Evolutionary conservation across 768 basidiomycete genomes (phyloP).

Genomic region (Psilocybe sp.): DNA sequence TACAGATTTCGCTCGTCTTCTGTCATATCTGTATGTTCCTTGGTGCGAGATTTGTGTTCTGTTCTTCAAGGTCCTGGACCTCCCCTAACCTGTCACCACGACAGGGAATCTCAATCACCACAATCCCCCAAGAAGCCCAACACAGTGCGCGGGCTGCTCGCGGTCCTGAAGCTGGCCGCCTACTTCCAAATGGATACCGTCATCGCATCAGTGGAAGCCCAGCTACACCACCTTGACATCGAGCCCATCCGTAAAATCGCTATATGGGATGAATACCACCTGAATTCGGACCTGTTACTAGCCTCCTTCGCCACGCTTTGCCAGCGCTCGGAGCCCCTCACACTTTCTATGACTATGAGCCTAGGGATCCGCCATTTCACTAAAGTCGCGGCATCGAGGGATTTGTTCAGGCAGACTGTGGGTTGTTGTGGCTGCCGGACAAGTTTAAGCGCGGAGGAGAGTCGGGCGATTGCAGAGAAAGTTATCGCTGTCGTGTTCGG

Average conservation of each 20-base stretch:
- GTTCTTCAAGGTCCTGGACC: neutral
- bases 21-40: constrained; percentile 50
- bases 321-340: constrained; percentile 29
- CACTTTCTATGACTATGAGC: constrained; percentile 29
- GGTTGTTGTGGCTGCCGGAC: constrained; percentile 23
- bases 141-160: constrained; percentile 27
- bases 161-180: constrained; percentile 33
- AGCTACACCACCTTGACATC: constrained; percentile 24
- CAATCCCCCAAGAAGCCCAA: constrained; percentile 15
- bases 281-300: constrained; percentile 25
- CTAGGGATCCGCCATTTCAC: constrained; percentile 31
- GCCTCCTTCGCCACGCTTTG: constrained; percentile 27
- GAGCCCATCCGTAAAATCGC: constrained; percentile 32
- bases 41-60: constrained; percentile 30
- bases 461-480: constrained; percentile 19
- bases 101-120: constrained; percentile 3
- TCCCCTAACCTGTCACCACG: neutral
- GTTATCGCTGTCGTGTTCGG: constrained; percentile 16
- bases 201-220: constrained; percentile 23
- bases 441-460: constrained; percentile 20
- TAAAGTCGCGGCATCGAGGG: constrained; percentile 28
- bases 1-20: constrained; percentile 48
- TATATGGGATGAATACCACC: constrained; percentile 33
- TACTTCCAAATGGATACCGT: constrained; percentile 29
- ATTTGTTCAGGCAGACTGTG: constrained; percentile 26